These are phyloP conservation scores for Discostella stelligeroides DNA, from an alignment of 108 stramenopile genomes.

Conservation along the genomic window DNA sequence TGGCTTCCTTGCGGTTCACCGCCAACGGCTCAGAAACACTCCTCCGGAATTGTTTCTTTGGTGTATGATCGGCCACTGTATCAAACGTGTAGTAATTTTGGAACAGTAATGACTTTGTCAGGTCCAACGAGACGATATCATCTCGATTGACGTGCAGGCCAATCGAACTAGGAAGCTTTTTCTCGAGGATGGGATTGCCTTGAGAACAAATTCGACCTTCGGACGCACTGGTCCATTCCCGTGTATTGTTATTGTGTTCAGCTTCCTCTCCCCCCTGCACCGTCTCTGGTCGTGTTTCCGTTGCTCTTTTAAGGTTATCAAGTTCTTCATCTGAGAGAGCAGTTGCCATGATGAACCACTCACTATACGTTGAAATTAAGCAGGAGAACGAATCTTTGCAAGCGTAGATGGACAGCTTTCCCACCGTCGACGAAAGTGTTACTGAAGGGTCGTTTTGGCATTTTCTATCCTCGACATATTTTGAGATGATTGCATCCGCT, in stretches of 20 bases:
- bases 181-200: not conserved
- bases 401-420: slow-evolving; percentile 52
- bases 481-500: slow-evolving; percentile 54
- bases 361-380: slow-evolving; percentile 63
- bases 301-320: slow-evolving; percentile 22
- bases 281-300: too few relatives aligned
- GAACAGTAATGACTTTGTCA: slow-evolving; percentile 47
- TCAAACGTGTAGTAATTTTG: slow-evolving; percentile 56
- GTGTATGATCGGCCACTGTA: slow-evolving; percentile 2
- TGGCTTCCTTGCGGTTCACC: slow-evolving; percentile 1
- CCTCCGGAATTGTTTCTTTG: not conserved
- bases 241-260: not conserved
- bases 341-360: slow-evolving; percentile 60
- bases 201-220: not conserved
- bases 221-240: not conserved
- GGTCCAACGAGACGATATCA: slow-evolving; percentile 30
- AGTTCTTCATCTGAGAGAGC: slow-evolving; percentile 55
- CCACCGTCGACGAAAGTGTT: slow-evolving; percentile 53
- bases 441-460: slow-evolving; percentile 48
- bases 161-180: not conserved
- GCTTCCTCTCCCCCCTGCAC: too few relatives aligned
- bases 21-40: not conserved
- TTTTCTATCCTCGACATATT: slow-evolving; percentile 5
- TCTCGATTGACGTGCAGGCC: slow-evolving; percentile 20
- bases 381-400: slow-evolving; percentile 86